A percentile compares a stretch with the other conserved stretches of the same genome.
phyloP scores from a whole-genome alignment of 345 rosid genomes.

The Boechera stricta region DNA sequence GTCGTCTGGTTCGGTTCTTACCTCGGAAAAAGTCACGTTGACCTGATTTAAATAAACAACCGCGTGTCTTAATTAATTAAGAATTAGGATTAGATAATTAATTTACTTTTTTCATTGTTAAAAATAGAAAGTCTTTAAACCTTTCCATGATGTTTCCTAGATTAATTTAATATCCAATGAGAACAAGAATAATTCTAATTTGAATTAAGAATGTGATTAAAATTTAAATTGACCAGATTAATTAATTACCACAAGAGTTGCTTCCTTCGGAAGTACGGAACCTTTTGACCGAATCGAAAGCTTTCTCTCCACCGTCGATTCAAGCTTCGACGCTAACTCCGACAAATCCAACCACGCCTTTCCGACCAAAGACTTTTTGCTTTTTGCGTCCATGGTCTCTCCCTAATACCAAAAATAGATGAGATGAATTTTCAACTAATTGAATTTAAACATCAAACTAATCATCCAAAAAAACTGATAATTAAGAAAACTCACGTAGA shows the following conservation, averaged over 20 bases:
- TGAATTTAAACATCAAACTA: background rate
- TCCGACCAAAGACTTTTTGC: slow-evolving; percentile 34
- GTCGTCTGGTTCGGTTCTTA: slow-evolving; percentile 42
- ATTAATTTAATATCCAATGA: slow-evolving; percentile 10
- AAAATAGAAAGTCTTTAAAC: background rate
- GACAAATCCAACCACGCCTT: slow-evolving; percentile 42
- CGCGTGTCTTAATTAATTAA: slow-evolving; percentile 36
- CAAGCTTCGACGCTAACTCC: slow-evolving; percentile 35
- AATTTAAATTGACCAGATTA: slow-evolving; percentile 24
- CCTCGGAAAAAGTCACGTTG: slow-evolving; percentile 38
- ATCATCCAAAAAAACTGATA: background rate
- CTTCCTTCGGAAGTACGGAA: slow-evolving; percentile 36
- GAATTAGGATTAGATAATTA: slow-evolving; percentile 20
- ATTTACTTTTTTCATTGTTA: background rate
- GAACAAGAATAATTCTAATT: slow-evolving; percentile 28
- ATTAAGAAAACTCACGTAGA: slow-evolving; percentile 40
- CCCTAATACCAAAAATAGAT: slow-evolving; percentile 25
- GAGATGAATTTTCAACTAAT: background rate
- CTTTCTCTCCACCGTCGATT: slow-evolving; percentile 43
- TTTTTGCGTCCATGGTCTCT: slow-evolving; percentile 20
- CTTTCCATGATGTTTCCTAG: slow-evolving; percentile 18
- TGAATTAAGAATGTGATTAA: background rate
- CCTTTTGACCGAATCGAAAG: slow-evolving; percentile 41
- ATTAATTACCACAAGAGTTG: slow-evolving; percentile 41
- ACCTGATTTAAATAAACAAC: slow-evolving; percentile 42